These are phyloP conservation scores for Scytalidium sp. DNA, from an alignment of 2,329 filamentous ascomycete species.

Conservation along the genomic window DNA sequence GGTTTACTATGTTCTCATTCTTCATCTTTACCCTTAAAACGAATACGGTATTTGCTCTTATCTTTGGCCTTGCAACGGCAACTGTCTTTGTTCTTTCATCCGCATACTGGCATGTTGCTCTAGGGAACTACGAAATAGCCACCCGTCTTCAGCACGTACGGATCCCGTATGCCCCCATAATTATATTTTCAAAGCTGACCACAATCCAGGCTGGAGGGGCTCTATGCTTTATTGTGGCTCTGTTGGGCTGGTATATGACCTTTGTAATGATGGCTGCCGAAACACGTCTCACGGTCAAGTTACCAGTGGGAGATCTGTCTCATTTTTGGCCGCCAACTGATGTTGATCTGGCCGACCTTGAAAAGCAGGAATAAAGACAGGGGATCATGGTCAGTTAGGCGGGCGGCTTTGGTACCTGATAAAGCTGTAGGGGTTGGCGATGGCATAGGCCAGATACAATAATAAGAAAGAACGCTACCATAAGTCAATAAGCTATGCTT, in stretches of 20 bases:
- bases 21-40: conserved; percentile 49
- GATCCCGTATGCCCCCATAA: too few species aligned
- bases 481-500: too few species aligned
- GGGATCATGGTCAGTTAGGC: too few species aligned
- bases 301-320: conserved; percentile 49
- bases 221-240: conserved; percentile 41
- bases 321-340: conserved; percentile 43
- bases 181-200: too few species aligned
- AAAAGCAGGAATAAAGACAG: conserved; percentile 9
- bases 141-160: conserved; percentile 42
- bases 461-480: too few species aligned
- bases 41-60: conserved; percentile 45
- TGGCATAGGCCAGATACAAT: too few species aligned
- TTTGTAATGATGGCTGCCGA: conserved; percentile 52
- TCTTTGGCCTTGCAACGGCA: conserved; percentile 44
- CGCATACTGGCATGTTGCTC: conserved; percentile 46
- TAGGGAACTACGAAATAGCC: conserved; percentile 39
- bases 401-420: too few species aligned
- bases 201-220: conserved; percentile 34
- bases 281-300: conserved; percentile 45
- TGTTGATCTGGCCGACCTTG: conserved; percentile 22
- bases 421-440: too few species aligned
- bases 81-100: conserved; percentile 43
- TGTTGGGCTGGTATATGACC: conserved; percentile 50
- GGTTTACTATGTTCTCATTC: conserved; percentile 48